phyloP scores from a whole-genome alignment of 148 eudicot genomes.

The Nepenthes mirabilis region DNA sequence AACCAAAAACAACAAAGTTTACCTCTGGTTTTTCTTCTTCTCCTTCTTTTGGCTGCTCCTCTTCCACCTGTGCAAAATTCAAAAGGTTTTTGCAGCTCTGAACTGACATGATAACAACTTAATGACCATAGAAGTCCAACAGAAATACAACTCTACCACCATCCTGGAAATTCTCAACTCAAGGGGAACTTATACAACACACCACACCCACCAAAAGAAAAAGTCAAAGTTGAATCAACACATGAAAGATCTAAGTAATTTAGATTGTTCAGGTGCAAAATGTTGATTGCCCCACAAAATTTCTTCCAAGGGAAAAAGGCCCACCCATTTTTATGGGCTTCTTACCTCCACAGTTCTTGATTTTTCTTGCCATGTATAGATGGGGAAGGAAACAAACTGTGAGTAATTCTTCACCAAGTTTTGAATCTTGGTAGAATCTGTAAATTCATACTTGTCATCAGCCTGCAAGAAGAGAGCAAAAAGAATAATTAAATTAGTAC shows the following conservation, averaged over 20 bases:
- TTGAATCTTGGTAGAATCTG: constrained; percentile 70
- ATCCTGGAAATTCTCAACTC: too few species aligned
- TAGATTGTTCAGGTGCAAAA: too few species aligned
- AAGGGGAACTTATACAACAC: too few species aligned
- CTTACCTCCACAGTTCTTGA: constrained; percentile 86
- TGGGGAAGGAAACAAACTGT: constrained; percentile 75
- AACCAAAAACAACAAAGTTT: not conserved
- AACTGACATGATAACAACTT: too few species aligned
- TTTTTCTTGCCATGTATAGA: constrained; percentile 95
- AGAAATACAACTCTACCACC: too few species aligned
- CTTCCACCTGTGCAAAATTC: constrained; percentile 61
- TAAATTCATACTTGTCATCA: constrained; percentile 91
- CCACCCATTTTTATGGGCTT: too few species aligned
- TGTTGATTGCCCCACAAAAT: too few species aligned
- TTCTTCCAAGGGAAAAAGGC: too few species aligned
- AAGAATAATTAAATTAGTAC: not conserved
- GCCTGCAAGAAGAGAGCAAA: constrained; percentile 36
- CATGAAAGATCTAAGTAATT: too few species aligned
- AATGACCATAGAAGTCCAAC: too few species aligned
- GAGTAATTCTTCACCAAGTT: constrained; percentile 92
- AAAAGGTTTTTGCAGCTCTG: not conserved
- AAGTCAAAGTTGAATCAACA: too few species aligned
- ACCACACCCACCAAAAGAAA: too few species aligned
- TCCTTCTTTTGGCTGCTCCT: constrained; percentile 79
- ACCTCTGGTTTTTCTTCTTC: constrained; percentile 86